Percentiles rank a stretch among this genome's conserved stretches.
These are phyloP conservation scores for Eimeria maxima DNA, from an alignment of 169 alveolate genomes.

Conservation along the genomic window DNA sequence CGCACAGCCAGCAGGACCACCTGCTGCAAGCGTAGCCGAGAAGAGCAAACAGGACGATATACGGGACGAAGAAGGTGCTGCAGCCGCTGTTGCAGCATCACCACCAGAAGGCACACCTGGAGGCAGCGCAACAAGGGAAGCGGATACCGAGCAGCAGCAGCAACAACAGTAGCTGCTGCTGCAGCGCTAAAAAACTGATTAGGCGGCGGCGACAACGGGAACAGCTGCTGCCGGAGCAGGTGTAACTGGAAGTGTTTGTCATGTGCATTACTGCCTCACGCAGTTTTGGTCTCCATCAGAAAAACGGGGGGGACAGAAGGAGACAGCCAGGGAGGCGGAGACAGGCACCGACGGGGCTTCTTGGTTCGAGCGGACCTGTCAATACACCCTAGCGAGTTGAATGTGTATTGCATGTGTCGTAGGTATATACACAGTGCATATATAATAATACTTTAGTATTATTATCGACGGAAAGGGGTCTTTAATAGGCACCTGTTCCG, in stretches of 20 bases:
- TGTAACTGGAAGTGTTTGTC: slow-evolving; percentile 5
- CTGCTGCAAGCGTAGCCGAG: not conserved
- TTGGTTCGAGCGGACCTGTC: not conserved
- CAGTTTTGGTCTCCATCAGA: not conserved
- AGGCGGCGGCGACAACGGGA: slow-evolving; percentile 20
- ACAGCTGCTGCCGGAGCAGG: slow-evolving; percentile 32
- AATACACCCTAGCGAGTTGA: not conserved
- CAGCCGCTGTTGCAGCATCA: not conserved
- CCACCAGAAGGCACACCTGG: not conserved
- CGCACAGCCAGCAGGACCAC: not conserved
- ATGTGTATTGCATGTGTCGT: not conserved
- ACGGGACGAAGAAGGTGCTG: not conserved
- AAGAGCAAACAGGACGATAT: not conserved
- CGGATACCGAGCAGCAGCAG: not conserved
- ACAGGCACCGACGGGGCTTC: not conserved
- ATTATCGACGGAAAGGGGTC: not conserved
- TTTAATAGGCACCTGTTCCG: not conserved
- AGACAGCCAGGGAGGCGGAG: slow-evolving; percentile 16
- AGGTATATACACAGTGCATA: not conserved
- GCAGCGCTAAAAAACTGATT: not conserved
- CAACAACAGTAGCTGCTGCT: not conserved
- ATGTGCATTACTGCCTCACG: slow-evolving; percentile 32
- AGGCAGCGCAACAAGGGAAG: slow-evolving; percentile 3
- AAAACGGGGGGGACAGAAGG: not conserved
- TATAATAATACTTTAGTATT: not conserved